A percentile compares a stretch with the other conserved stretches of the same genome.
These are phyloP conservation scores for Candida sojae DNA, from an alignment of 1,139 yeast species.

Conservation along the genomic window DNA sequence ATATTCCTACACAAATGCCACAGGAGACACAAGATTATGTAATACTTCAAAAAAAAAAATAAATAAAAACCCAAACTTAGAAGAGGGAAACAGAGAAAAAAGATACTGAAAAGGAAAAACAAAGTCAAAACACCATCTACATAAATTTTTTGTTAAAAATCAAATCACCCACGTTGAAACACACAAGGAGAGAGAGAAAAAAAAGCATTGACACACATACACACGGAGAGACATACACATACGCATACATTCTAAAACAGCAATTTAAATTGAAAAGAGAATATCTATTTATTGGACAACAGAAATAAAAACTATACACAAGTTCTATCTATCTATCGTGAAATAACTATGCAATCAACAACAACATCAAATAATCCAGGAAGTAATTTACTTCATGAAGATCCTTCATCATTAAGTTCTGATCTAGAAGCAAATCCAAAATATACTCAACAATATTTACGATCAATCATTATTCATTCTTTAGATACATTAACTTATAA, in stretches of 20 bases:
- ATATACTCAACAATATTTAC: constrained; percentile 40
- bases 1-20: too few species aligned
- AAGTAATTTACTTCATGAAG: background rate
- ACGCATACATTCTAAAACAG: too few species aligned
- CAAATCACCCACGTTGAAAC: too few species aligned
- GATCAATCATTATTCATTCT: constrained; percentile 64
- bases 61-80: background rate
- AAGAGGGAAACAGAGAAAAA: background rate
- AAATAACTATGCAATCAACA: background rate
- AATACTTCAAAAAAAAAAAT: too few species aligned
- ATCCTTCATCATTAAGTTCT: background rate
- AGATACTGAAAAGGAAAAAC: background rate
- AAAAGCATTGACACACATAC: background rate
- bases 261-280: too few species aligned
- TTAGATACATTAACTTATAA: constrained; percentile 67
- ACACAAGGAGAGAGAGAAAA: background rate
- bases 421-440: constrained; percentile 8
- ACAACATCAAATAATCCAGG: background rate
- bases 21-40: too few species aligned
- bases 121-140: background rate
- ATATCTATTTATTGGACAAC: too few species aligned
- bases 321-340: too few species aligned
- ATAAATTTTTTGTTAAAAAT: too few species aligned
- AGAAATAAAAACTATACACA: too few species aligned
- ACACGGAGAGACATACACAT: too few species aligned